A percentile compares a stretch with the other conserved stretches of the same genome.
These are phyloP conservation scores for Sphagnum fallax DNA, from an alignment of 228 moss, liverwort and hornwort genomes.

Conservation along the genomic window DNA sequence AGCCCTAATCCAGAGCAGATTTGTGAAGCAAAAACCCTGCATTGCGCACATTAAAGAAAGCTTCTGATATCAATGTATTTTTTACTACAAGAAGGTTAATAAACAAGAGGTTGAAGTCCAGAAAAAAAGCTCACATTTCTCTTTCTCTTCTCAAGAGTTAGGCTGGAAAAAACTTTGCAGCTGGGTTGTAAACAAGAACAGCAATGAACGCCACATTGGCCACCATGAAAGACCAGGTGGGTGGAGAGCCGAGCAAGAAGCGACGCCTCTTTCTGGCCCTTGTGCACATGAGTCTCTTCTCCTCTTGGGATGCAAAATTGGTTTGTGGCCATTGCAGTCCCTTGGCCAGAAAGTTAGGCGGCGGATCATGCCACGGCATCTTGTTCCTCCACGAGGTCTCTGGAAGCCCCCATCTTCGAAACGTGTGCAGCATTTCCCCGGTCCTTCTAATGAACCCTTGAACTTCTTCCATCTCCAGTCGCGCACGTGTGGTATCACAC, in stretches of 20 bases:
- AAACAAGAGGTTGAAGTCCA: no score
- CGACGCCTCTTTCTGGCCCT: constrained; percentile 43
- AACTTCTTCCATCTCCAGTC: constrained; percentile 40
- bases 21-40: no score
- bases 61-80: no score
- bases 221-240: constrained; percentile 87
- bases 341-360: constrained; percentile 38
- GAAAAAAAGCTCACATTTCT: no score
- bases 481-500: neutral
- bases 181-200: constrained; percentile 66
- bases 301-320: constrained; percentile 55
- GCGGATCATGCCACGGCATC: constrained; percentile 89
- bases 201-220: constrained; percentile 58
- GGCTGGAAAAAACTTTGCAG: constrained; percentile 14
- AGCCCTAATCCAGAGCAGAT: no score
- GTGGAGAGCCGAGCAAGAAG: constrained; percentile 63
- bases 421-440: constrained; percentile 19
- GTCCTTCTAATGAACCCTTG: constrained; percentile 35
- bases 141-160: neutral
- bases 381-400: constrained; percentile 74
- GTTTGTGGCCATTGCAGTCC: constrained; percentile 59
- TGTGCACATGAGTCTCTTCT: constrained; percentile 42
- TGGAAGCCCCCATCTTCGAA: constrained; percentile 54
- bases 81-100: no score
- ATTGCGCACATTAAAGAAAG: no score